Conservation (phyloP, 148 eudicot species). For the Bassia scoparia region DNA sequence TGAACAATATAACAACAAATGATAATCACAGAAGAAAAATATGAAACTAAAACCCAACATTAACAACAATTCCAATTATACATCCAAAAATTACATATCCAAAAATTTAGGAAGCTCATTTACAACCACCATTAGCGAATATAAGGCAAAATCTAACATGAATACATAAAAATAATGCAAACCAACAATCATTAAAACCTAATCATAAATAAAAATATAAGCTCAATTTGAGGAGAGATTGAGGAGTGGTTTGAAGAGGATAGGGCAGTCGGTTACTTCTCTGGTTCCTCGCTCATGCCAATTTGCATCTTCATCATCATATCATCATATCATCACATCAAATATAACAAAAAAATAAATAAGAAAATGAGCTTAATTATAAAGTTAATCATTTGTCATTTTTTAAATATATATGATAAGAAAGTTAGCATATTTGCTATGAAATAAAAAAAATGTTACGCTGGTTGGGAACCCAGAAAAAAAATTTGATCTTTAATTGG, state of each 20-base stretch:
- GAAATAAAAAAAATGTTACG: neutral
- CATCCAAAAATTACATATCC: neutral
- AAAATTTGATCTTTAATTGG: neutral
- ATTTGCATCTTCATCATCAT: neutral
- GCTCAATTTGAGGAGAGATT: neutral
- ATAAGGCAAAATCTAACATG: neutral
- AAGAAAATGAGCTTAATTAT: too few species aligned
- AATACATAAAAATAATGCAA: neutral
- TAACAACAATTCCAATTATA: too few species aligned
- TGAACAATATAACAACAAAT: too few species aligned
- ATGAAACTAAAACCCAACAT: too few species aligned
- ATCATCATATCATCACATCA: neutral
- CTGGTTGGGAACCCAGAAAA: neutral
- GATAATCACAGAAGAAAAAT: too few species aligned
- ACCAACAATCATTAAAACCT: neutral
- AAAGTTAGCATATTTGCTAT: too few species aligned
- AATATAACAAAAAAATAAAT: neutral
- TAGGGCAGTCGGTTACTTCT: neutral
- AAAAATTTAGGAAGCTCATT: neutral
- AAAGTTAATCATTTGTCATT: neutral
- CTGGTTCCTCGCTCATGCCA: neutral
- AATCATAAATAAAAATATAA: neutral
- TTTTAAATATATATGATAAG: too few species aligned
- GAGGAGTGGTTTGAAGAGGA: conserved; percentile 1
- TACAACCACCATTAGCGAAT: too few species aligned